These are phyloP conservation scores for Globisporangium uncinulatum DNA, from an alignment of 352 stramenopile species.

Conservation along the genomic window DNA sequence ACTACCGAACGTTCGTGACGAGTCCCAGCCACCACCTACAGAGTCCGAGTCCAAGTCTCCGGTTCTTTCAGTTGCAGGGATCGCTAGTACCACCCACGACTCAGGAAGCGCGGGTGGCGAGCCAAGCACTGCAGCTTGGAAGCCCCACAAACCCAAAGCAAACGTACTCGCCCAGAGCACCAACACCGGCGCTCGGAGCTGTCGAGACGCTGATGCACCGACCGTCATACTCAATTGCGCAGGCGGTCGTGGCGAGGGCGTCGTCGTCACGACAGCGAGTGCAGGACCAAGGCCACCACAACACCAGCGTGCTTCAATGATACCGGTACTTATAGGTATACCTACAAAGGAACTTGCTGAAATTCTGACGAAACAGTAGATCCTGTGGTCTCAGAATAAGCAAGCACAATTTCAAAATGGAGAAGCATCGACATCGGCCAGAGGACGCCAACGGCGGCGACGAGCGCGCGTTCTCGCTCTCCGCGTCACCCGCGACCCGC, in stretches of 20 bases:
- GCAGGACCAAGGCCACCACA: too few species aligned
- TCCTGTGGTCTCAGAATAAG: too few species aligned
- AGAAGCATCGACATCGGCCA: not conserved
- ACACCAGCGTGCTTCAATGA: too few species aligned
- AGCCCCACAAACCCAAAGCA: not conserved
- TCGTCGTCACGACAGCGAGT: too few species aligned
- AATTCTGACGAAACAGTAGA: too few species aligned
- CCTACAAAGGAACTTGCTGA: too few species aligned
- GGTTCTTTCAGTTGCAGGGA: not conserved
- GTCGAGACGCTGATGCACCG: conserved; percentile 15
- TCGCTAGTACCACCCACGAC: not conserved
- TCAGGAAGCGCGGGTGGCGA: not conserved
- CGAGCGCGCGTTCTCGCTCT: not conserved
- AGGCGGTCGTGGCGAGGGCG: not conserved
- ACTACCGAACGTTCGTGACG: not conserved
- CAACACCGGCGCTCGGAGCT: not conserved
- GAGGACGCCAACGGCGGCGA: not conserved
- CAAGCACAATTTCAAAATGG: not conserved
- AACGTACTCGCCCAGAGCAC: not conserved
- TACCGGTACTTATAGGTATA: too few species aligned
- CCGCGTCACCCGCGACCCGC: not conserved
- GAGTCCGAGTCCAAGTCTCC: not conserved
- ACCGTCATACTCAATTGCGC: conserved; percentile 12
- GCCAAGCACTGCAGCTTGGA: not conserved
- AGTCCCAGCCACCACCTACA: too few species aligned